Conservation (phyloP, 192 early-diverging fungal species). For the Pilobolus umbonatus region DNA sequence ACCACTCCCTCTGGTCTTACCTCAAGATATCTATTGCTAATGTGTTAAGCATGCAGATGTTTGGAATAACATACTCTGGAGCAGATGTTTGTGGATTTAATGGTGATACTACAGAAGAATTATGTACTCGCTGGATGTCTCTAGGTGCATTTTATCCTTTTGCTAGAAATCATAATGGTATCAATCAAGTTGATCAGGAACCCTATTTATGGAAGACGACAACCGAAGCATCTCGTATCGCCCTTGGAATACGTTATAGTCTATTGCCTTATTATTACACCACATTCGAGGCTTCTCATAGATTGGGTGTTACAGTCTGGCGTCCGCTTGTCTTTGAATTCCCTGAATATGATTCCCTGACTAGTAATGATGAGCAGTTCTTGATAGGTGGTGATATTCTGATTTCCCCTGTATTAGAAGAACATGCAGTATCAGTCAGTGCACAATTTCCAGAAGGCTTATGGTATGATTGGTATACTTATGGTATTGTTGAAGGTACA, state of each 20-base stretch:
- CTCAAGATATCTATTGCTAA: constrained; percentile 56
- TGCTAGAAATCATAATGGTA: constrained; percentile 59
- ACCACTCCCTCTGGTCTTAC: constrained; percentile 52
- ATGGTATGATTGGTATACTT: constrained; percentile 60
- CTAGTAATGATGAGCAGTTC: constrained; percentile 54
- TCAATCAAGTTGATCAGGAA: constrained; percentile 48
- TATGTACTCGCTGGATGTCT: constrained; percentile 62
- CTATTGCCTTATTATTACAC: constrained; percentile 65
- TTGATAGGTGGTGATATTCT: constrained; percentile 54
- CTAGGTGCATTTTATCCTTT: constrained; percentile 45
- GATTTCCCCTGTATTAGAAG: constrained; percentile 52
- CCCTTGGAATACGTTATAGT: constrained; percentile 51
- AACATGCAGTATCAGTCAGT: constrained; percentile 44
- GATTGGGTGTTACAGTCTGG: constrained; percentile 48
- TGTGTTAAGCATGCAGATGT: constrained; percentile 61
- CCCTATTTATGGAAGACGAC: constrained; percentile 54
- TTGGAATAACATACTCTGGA: constrained; percentile 67
- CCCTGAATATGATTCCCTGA: constrained; percentile 25
- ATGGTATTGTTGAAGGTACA: background rate
- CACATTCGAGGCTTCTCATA: constrained; percentile 40
- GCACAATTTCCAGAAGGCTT: constrained; percentile 57
- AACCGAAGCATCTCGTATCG: constrained; percentile 47
- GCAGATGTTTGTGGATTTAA: constrained; percentile 72
- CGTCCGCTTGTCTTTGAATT: constrained; percentile 54
- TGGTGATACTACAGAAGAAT: constrained; percentile 50